phyloP scores from a whole-genome alignment of 2,329 filamentous ascomycete genomes.

The Sclerotinia spermophila region DNA sequence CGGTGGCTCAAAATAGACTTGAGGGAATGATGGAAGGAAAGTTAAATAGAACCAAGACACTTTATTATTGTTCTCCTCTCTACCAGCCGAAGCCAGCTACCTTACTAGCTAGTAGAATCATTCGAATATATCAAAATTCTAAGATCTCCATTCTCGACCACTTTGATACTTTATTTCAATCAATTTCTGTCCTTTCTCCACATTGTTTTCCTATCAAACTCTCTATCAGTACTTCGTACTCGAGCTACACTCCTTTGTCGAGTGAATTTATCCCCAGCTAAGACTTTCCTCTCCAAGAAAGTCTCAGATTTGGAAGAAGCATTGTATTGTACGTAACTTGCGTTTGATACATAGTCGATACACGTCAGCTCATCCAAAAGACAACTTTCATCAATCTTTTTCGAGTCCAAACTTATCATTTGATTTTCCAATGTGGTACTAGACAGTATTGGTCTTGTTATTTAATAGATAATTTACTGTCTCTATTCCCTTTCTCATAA shows the following conservation, averaged over 20 bases:
- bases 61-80: conserved; percentile 1
- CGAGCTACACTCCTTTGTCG: background rate
- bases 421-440: background rate
- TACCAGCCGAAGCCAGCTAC: too few relatives aligned
- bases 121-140: background rate
- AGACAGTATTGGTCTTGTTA: background rate
- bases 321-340: background rate
- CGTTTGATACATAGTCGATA: background rate
- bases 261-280: background rate
- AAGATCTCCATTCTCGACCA: background rate
- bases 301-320: background rate
- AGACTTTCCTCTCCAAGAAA: background rate
- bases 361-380: conserved; percentile 10
- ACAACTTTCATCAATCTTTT: background rate
- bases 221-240: background rate
- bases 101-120: too few relatives aligned
- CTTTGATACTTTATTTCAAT: background rate
- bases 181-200: background rate
- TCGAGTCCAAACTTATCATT: background rate
- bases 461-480: background rate
- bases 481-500: conserved; percentile 30
- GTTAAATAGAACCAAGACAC: background rate
- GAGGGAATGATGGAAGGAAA: background rate
- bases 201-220: background rate
- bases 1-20: conserved; percentile 4